Percentiles rank a stretch among this genome's conserved stretches.
phyloP scores from a whole-genome alignment of 306 rosid genomes.

The Psophocarpus tetragonolobus region DNA sequence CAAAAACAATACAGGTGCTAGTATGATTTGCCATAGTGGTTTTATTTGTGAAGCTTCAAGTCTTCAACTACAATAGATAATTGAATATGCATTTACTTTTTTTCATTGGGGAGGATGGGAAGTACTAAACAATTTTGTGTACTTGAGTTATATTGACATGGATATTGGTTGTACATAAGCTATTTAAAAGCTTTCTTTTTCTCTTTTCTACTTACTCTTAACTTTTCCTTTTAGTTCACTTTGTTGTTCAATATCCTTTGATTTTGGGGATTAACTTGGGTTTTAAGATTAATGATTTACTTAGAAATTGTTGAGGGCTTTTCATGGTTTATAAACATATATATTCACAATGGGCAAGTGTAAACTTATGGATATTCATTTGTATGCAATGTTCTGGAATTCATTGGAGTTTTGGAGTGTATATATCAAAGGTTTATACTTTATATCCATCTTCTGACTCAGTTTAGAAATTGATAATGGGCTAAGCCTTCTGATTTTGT shows the following conservation, averaged over 20 bases:
- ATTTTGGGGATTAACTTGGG: neutral
- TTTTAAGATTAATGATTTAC: neutral
- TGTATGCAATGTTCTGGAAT: constrained; percentile 98
- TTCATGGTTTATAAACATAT: constrained; percentile 11
- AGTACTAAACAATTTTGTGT: neutral
- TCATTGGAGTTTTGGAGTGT: constrained; percentile 95
- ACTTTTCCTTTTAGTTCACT: constrained; percentile 15
- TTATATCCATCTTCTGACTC: constrained; percentile 1
- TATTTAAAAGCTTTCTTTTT: neutral
- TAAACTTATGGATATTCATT: constrained; percentile 86
- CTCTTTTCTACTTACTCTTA: neutral
- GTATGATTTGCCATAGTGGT: neutral
- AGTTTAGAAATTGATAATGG: neutral
- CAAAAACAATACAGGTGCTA: neutral
- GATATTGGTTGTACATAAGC: neutral
- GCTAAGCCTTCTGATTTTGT: constrained; percentile 40
- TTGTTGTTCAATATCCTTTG: neutral
- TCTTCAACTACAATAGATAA: constrained; percentile 31
- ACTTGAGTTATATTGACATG: neutral
- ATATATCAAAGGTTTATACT: constrained; percentile 77
- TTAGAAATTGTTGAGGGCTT: neutral
- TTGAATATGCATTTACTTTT: no score
- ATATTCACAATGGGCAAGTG: constrained; percentile 91
- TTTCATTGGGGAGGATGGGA: neutral
- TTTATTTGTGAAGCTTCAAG: neutral